Base-by-base conservation (phyloP, 1,284 basidiomycete species). In the Kwoniella shivajii region DNA sequence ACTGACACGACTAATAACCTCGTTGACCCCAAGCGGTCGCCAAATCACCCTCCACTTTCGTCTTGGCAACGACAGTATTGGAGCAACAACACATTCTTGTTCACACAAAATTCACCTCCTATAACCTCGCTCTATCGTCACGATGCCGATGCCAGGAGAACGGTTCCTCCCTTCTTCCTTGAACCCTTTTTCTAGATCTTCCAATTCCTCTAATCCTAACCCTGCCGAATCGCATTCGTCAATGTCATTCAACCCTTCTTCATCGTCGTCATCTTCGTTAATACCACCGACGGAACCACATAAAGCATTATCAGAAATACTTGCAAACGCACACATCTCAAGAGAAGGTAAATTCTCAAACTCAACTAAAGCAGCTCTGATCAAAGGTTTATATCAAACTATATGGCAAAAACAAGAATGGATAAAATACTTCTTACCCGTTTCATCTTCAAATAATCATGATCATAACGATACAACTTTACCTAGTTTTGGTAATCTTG, bases 391-490 rank as follows among this genome's bases (percentile, higher is more conserved):
- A 16, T 73, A 68, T 62, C 52, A 61, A 14, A 61, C 67, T 18
- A 57, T 75, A 33, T 71, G 67, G 57, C 62, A 59, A 22, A 54
- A 55, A n/a, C 60, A 61, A 7, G 68, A 72, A 30, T 71, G 68
- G 68, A 39, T 34, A 33, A 47, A 47, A 47, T 47, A 47, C 31
- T 47, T 47, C n/a, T 36, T 47, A 26, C 45, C 45, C 11, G n/a
- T 33, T 20, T 24, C 13, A 18, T 13, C 22, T n/a, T n/a, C 36
- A 45, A 16, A 50, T 59, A n/a, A 60, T n/a, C 57, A 54, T 56
- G 26, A 38, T 24, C 20, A 3, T 22, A 41, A 41, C 22, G 39
- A 48, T 9, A 7, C 24, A 10, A 14, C 6, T 6, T n/a, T 55
- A 14, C 57, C 57, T 13, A 45, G 27, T 29, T 29, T 30, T 11